Evolutionary conservation across 371 early-diverging fungal genomes (phyloP), one percentile per base, ranked within the genome.

Genomic region (Mortierella sp.): DNA sequence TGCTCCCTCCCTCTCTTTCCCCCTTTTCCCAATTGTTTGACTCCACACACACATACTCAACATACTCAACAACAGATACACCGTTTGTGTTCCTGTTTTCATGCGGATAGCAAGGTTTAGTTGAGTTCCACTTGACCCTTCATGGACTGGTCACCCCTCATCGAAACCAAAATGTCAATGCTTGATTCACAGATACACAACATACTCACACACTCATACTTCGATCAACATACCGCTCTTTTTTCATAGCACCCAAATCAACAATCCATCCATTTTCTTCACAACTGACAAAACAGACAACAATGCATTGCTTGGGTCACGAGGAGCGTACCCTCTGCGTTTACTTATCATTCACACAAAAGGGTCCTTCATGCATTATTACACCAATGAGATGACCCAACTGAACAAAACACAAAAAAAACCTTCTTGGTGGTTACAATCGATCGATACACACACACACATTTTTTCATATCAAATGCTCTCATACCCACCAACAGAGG

Each of bases 171-270:
- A 48, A 48, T 48, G 48, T 19, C 19, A 34, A 58, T 34, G 58
- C 58, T 58, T 29, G 16, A 31, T 34, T 31, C 58, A 58, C 58
- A 58, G 19, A 16, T 26, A 52, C n/a, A 47, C 19, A 47, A 14
- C 48, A 19, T 58, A 58, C 34, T 19, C 29, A 14, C 14, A 13
- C 34, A 6, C 58, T 58, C 58, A 58, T 31, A 29, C 55, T 53
- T n/a, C 48, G n/a, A 48, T 48, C 26, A 53, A 53, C 58, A 58
- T 58, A 58, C 34, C n/a, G n/a, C 58, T 58, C 58, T 7, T 8
- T 14, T 2, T 34, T 58, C 34, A 58, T 58, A 58, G 34, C 47
- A n/a, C n/a, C n/a, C n/a, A n/a, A n/a, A n/a, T n/a, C n/a, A n/a
- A n/a, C n/a, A n/a, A n/a, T n/a, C n/a, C n/a, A n/a, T n/a, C n/a